Evolutionary conservation across 2,329 filamentous ascomycete species (phyloP), one percentile per base, ranked within the genome.

Genomic region (Paracorniculantispora psalliotae): DNA sequence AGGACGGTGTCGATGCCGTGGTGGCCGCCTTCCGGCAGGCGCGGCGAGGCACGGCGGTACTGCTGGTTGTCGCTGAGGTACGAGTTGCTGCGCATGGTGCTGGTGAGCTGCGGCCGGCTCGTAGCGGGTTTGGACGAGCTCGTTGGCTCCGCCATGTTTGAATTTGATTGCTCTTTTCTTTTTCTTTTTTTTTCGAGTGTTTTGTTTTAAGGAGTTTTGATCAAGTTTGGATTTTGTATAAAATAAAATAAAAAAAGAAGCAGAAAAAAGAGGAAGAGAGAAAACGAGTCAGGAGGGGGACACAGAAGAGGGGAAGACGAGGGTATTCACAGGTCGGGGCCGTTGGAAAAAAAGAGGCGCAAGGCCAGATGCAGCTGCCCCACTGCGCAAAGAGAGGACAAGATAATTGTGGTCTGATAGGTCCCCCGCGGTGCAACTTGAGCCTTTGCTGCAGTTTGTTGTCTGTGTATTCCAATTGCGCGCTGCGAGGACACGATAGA

Each of bases 1-100:
- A 87, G 80, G 17, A 87, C 83, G 48, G 83, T 84, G 67, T 88
- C 85, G 65, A 87, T 87, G 62, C 83, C 84, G 63, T 84, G 83
- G 68, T 81, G 79, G 60, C n/a, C n/a, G n/a, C 75, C 76, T 28
- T 85, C 83, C 49, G 80, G 76, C 61, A 77, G 77, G 61, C 74
- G 73, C 12, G 82, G 44, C 9, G 46, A 30, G 55, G 25, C 47
- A 30, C 82, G 81, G 51, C 84, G 81, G 64, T 84, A 85, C 67
- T 87, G 82, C 70, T 86, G 83, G 66, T 86, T 81, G 64, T 87
- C 84, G 69, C 79, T 79, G 59, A 87, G 75, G 67, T 83, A 87
- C 15, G 83, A 86, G 70, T 80, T 82, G 74, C 80, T 85, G 67
- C 84, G 80, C 79, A 81, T 82, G 56, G 73, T 71, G 57, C 73